phyloP scores from a whole-genome alignment of 495 filamentous ascomycete species.

The Daldinia vernicosa region DNA sequence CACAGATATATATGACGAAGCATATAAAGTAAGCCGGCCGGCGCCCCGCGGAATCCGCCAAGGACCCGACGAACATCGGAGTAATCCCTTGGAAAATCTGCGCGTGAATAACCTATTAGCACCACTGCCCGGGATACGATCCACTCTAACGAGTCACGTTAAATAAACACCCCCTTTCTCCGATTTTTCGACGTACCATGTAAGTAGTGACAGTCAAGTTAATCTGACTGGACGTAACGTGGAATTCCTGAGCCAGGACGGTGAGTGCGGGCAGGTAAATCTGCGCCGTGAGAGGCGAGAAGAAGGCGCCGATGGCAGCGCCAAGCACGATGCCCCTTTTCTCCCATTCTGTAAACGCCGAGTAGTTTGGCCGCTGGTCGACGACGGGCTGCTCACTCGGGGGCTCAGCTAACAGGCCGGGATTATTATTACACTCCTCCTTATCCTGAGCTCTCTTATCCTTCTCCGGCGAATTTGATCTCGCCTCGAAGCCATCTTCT shows the following conservation, averaged over 20 bases:
- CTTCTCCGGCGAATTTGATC: conserved; percentile 6
- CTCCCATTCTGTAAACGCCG: conserved; percentile 62
- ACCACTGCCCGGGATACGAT: background rate
- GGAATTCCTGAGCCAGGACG: conserved; percentile 60
- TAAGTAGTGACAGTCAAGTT: conserved; percentile 72
- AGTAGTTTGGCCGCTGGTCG: conserved; percentile 49
- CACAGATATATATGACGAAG: conserved; percentile 62
- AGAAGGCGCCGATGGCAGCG: conserved; percentile 68
- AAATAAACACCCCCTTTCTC: background rate
- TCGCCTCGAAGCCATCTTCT: conserved; percentile 27
- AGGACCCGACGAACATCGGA: conserved; percentile 59
- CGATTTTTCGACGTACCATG: conserved; percentile 46
- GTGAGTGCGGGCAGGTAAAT: conserved; percentile 79
- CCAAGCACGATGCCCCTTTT: conserved; percentile 70
- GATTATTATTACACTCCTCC: background rate
- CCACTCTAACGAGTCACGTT: background rate
- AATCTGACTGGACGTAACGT: conserved; percentile 62
- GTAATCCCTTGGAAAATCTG: conserved; percentile 60
- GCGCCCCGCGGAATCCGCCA: conserved; percentile 60
- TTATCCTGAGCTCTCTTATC: conserved; percentile 8
- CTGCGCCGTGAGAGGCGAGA: conserved; percentile 72
- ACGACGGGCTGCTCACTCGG: conserved; percentile 34
- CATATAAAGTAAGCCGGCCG: conserved; percentile 61
- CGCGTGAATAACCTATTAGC: background rate
- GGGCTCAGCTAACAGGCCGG: conserved; percentile 21